Percentiles rank a stretch among this genome's conserved stretches.
Conservation (phyloP, 2,329 filamentous ascomycete genomes). For the Endocalyx cinctus region DNA sequence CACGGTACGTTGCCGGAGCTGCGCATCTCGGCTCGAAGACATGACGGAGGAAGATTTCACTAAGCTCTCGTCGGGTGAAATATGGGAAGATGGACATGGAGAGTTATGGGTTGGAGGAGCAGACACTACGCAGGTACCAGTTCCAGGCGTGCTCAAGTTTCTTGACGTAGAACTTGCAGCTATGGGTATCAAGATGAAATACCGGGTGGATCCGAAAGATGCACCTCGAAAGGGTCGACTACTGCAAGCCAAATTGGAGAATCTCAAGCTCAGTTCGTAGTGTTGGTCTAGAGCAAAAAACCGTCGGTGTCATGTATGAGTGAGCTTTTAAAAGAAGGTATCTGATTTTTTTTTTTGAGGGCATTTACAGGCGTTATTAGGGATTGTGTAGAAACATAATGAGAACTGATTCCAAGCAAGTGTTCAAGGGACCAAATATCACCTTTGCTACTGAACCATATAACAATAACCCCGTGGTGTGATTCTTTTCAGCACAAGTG, state of each 20-base stretch:
- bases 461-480: too few species aligned
- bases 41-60: slow-evolving; percentile 53
- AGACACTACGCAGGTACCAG: slow-evolving; percentile 84
- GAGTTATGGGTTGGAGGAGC: slow-evolving; percentile 82
- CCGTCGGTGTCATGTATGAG: too few species aligned
- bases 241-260: slow-evolving; percentile 32
- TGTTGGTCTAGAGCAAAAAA: background rate
- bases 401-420: too few species aligned
- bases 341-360: too few species aligned
- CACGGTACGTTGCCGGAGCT: slow-evolving; percentile 74
- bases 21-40: slow-evolving; percentile 59
- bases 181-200: slow-evolving; percentile 95
- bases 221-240: slow-evolving; percentile 50
- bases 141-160: slow-evolving; percentile 88
- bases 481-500: too few species aligned
- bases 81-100: slow-evolving; percentile 91
- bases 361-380: too few species aligned
- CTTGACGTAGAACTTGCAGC: slow-evolving; percentile 91
- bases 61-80: slow-evolving; percentile 62
- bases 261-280: background rate
- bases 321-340: too few species aligned
- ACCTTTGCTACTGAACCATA: too few species aligned
- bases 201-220: slow-evolving; percentile 63
- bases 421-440: too few species aligned
- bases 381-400: too few species aligned